Base-by-base conservation (phyloP, 306 rosid species). In the Rosa chinensis region DNA sequence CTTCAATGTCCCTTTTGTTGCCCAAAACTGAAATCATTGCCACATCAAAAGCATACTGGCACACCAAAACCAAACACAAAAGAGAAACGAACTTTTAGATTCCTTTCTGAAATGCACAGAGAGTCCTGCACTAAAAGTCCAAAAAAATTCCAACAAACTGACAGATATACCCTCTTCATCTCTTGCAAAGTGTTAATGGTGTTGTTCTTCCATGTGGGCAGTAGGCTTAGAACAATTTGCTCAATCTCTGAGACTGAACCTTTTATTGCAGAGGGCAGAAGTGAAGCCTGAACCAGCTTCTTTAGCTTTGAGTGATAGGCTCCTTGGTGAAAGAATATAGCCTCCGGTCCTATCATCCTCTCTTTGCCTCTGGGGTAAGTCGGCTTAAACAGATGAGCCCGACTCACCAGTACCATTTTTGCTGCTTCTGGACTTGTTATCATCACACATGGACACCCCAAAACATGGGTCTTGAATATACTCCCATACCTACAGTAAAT, bases 361-460 rank as follows among this genome's bases (percentile, higher is more conserved):
- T 89, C 97, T 86, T 94, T 94, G 94, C 98, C 88, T 52, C 91
- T 87, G 5, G 98, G 98, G 83, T 92, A 92, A 9, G 97, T 90
- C 56, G 98, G 94, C 82, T 90, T 88, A 21, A 92, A 94, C 4
- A 89, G 86, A 86, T 94, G 89, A 20, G 97, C 94, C 12, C 83
- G 82, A 13, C 82, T 92, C 70, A 94, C 98, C 0, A 92, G 88
- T 48, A 94, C 97, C 2, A 63, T 50, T 78, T 87, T 94, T 3
- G 91, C 94, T 37, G 88, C 97, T 47, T 88, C 88, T 3, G 94
- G 97, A 66, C 89, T 89, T 18, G 98, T 89, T 67, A 92, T 89
- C 97, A 94, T 89, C 84, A 92, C 98, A 66, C 97, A 90, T 0
- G 97, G 94, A 77, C 97, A 94, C 0, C 98, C 98, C 81, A 94